phyloP scores from a whole-genome alignment of 176 grass and related monocot genomes.

The Rhynchospora tenuis region DNA sequence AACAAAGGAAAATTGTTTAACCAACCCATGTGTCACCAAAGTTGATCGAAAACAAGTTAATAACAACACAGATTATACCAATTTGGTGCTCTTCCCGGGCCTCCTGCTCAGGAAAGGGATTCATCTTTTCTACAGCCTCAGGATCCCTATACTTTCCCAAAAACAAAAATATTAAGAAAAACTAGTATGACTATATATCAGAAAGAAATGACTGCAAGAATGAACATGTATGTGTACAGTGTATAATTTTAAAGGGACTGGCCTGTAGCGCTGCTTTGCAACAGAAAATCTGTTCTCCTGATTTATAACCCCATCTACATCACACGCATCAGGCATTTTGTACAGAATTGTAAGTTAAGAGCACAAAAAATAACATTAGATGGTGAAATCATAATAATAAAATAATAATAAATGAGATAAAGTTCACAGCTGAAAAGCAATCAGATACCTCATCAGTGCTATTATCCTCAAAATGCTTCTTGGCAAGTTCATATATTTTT shows the following conservation, averaged over 20 bases:
- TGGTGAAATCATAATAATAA: conserved; percentile 4
- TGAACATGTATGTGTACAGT: not conserved
- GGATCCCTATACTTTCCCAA: conserved; percentile 51
- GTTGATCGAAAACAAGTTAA: too few species aligned
- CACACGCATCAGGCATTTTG: conserved; percentile 96
- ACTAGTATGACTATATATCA: not conserved
- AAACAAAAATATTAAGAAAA: conserved; percentile 20
- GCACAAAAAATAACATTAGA: conserved; percentile 1
- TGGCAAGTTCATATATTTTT: conserved; percentile 69
- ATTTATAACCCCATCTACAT: conserved; percentile 73
- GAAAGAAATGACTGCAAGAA: not conserved
- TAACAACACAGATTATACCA: too few species aligned
- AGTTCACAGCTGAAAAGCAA: not conserved
- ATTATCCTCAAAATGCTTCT: conserved; percentile 50
- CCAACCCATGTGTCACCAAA: too few species aligned
- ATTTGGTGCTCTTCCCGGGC: too few species aligned
- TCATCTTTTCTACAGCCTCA: conserved; percentile 83
- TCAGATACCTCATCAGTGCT: conserved; percentile 54
- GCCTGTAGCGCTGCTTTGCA: conserved; percentile 69
- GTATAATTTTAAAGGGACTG: conserved; percentile 15
- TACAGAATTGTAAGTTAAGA: conserved; percentile 50
- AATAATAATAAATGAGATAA: conserved; percentile 11
- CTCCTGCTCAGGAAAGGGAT: conserved; percentile 97
- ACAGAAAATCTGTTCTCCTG: conserved; percentile 97
- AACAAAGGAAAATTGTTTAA: too few species aligned